Evolutionary conservation across 371 early-diverging fungal genomes (phyloP).

Genomic region (Umbelopsis sp.): DNA sequence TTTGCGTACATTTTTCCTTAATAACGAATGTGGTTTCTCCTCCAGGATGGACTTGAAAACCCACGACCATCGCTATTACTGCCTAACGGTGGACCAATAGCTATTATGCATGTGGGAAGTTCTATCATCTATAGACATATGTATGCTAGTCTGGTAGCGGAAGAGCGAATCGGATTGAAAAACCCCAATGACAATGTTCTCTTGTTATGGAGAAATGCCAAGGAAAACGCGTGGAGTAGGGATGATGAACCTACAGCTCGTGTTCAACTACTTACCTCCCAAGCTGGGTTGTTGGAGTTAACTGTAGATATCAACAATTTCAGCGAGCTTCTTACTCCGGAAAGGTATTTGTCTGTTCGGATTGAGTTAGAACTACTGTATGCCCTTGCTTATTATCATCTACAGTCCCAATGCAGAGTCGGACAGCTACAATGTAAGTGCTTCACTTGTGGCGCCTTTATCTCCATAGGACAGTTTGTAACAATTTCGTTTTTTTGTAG

Average conservation of each 20-base stretch:
- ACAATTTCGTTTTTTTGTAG: not conserved
- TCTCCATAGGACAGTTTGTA: not conserved
- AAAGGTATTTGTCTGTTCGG: not conserved
- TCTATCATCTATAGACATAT: not conserved
- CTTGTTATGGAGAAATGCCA: constrained; percentile 4
- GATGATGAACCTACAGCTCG: constrained; percentile 9
- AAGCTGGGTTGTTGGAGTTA: constrained; percentile 10
- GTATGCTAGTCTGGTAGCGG: not conserved
- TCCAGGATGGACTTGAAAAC: not conserved
- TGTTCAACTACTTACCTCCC: constrained; percentile 5
- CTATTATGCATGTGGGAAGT: not conserved
- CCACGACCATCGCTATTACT: not conserved
- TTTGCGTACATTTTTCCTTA: too few species aligned
- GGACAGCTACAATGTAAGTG: not conserved
- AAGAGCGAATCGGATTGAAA: not conserved
- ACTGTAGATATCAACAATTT: constrained; percentile 16
- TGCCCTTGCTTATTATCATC: not conserved
- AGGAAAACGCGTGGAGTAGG: constrained; percentile 1
- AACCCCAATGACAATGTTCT: not conserved
- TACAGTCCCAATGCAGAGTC: not conserved
- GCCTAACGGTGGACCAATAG: constrained; percentile 3
- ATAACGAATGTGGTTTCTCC: not conserved
- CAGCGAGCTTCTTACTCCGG: not conserved
- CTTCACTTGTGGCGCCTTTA: not conserved
- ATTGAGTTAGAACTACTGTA: too few species aligned